Evolutionary conservation across 345 rosid genomes (phyloP), one percentile per base, ranked within the genome.

Genomic region (Sonneratia alba): DNA sequence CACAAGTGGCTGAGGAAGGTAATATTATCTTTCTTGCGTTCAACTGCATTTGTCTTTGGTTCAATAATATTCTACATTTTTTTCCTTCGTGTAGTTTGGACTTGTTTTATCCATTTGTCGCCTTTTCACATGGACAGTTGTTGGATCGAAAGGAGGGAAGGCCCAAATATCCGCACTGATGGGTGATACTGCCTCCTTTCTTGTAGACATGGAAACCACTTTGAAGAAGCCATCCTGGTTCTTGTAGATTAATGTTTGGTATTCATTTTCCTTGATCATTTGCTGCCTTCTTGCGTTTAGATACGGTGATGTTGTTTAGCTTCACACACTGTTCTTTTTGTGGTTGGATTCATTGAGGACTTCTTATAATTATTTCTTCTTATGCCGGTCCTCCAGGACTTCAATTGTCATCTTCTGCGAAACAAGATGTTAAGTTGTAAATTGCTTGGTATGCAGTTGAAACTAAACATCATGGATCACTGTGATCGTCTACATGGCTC

Each of bases 121-220:
- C 21, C 4, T n/a, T 57, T 57, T n/a, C 63, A 57, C 34, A 47
- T 57, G 66, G 71, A 75, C 88, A 95, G 99, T 82, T 92, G 72
- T 95, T 95, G 63, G 96, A 95, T 76, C 98, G 97, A n/a, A 95
- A 90, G 82, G 96, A 92, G 14, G 99, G 98, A 55, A 88, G 88
- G 73, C 91, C 92, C 0, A 87, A 82, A 82, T 92, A 92, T 84
- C 99, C 97, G 48, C 86, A 96, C 67, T 79, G 99, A 78, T 95
- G 97, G 97, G 87, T 95, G 18, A 92, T 95, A 66, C 79, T 92
- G 36, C 98, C 98, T 22, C 98, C 96, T 32, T 89, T 92, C 82
- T 87, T 92, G 81, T 92, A 67, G 69, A 40, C 27, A n/a, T 12
- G 57, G n/a, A 12, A 47, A 13, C 18, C 13, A 18, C 59, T 53